Base-by-base conservation (phyloP, 1,284 basidiomycete species). In the Fomitopsis schrenkii region DNA sequence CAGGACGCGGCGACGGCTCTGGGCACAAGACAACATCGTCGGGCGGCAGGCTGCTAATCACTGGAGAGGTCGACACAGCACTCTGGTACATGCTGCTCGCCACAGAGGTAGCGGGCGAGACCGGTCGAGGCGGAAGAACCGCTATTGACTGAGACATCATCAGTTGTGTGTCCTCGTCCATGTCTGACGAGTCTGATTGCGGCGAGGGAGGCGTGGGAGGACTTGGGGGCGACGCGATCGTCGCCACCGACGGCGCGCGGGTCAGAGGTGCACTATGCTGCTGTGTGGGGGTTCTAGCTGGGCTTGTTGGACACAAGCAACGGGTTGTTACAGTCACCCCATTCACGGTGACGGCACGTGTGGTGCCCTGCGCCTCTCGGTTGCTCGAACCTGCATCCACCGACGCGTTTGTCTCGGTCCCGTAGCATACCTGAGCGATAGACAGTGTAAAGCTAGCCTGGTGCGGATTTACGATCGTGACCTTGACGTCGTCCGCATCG, bases 141-240 rank as follows among this genome's bases (percentile, higher is more conserved):
- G 81, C 85, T 52, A 93, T 77, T 5, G 90, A 92, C 68, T 91
- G 90, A 4, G 89, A 87, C 90, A 93, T 92, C 59, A 81, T 74
- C 70, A 83, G 74, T 52, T 83, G 82, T 2, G 81, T 79, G 45
- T 87, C 85, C 66, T 91, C 89, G 63, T 91, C 89, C 52, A 88
- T 62, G 58, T 79, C 72, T 26, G 71, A 75, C 7, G 81, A 81
- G 57, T 79, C 78, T 17, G 79, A 77, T 12, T 65, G 63, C 8
- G 71, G 57, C 50, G 74, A 69, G 42, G 72, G 70, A 35, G 74
- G 73, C 41, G 65, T 15, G 40, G 28, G 66, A 63, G 61, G 35
- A 17, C 55, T 46, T 33, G 52, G 60, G 22, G 35, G 55, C 0
- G 59, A 41, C 12, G 53, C 17, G 15, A 58, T 28, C 1, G 55